A percentile compares a stretch with the other conserved stretches of the same genome.
Evolutionary conservation across 805 yeast species (phyloP).

Genomic region (Cyberlindnera mrakii): DNA sequence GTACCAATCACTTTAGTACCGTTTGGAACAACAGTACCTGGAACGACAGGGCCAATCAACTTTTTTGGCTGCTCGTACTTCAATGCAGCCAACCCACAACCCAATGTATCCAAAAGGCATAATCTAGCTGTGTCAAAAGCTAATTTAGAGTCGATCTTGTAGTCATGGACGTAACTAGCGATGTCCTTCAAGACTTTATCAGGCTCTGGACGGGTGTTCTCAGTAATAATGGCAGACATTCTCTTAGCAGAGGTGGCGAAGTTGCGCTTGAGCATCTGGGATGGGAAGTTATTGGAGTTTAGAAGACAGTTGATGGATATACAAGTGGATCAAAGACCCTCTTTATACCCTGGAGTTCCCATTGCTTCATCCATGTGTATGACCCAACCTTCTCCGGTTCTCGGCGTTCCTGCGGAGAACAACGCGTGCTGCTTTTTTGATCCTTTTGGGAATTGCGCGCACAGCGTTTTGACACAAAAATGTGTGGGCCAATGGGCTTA

Average conservation of each 20-base stretch:
- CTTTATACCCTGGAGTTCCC: not conserved
- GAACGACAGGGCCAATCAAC: slow-evolving; percentile 51
- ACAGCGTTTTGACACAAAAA: not conserved
- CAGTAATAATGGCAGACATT: slow-evolving; percentile 27
- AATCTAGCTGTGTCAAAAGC: slow-evolving; percentile 50
- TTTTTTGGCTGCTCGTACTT: slow-evolving; percentile 43
- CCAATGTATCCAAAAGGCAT: slow-evolving; percentile 51
- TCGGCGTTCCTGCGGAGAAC: not conserved
- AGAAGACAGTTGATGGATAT: too few relatives aligned
- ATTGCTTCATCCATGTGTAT: not conserved
- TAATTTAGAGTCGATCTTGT: slow-evolving; percentile 36
- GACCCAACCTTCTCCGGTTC: not conserved
- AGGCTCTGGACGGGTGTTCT: slow-evolving; percentile 46
- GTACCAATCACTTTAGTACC: slow-evolving; percentile 56
- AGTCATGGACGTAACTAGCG: slow-evolving; percentile 43
- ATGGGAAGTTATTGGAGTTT: too few relatives aligned
- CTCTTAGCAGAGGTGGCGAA: slow-evolving; percentile 3
- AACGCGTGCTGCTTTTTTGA: not conserved
- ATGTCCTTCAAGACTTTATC: slow-evolving; percentile 45
- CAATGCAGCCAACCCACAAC: slow-evolving; percentile 56
- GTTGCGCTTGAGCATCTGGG: not conserved
- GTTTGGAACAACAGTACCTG: slow-evolving; percentile 48
- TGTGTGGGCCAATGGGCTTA: too few relatives aligned
- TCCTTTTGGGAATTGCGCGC: not conserved
- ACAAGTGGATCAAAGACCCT: too few relatives aligned